Evolutionary conservation across 768 basidiomycete genomes (phyloP).

Genomic region (Suillus paluster): DNA sequence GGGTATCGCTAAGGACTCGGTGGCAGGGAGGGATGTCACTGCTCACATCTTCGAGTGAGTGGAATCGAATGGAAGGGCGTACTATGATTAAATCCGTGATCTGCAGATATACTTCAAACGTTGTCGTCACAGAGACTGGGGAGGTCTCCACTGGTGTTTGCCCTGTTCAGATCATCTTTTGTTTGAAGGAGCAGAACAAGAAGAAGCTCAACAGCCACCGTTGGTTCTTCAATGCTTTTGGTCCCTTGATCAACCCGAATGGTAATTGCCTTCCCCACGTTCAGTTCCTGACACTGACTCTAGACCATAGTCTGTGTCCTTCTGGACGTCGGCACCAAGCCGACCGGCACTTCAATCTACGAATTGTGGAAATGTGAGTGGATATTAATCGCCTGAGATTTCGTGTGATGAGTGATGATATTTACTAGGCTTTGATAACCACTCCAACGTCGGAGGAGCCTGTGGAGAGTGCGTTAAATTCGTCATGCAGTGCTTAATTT

Average conservation of each 20-base stretch:
- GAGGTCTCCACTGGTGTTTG: conserved; percentile 79
- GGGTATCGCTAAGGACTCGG: conserved; percentile 87
- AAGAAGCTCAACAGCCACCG: conserved; percentile 96
- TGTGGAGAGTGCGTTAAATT: conserved; percentile 78
- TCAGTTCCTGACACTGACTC: conserved; percentile 1
- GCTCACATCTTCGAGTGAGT: conserved; percentile 92
- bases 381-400: background rate
- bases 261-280: conserved; percentile 43
- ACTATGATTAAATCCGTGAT: conserved; percentile 1
- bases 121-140: conserved; percentile 77
- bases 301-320: conserved; percentile 75
- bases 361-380: conserved; percentile 89
- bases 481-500: conserved; percentile 1
- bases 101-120: conserved; percentile 74
- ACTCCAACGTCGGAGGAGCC: conserved; percentile 87
- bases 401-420: conserved; percentile 17
- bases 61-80: background rate
- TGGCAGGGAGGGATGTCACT: conserved; percentile 88
- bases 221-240: conserved; percentile 98
- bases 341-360: conserved; percentile 92
- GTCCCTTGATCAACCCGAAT: conserved; percentile 84
- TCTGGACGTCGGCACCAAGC: conserved; percentile 95
- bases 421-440: conserved; percentile 70
- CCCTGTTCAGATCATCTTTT: conserved; percentile 88
- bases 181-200: conserved; percentile 95